Conservation (phyloP, 192 early-diverging fungal genomes). For the Podila epicladia region DNA sequence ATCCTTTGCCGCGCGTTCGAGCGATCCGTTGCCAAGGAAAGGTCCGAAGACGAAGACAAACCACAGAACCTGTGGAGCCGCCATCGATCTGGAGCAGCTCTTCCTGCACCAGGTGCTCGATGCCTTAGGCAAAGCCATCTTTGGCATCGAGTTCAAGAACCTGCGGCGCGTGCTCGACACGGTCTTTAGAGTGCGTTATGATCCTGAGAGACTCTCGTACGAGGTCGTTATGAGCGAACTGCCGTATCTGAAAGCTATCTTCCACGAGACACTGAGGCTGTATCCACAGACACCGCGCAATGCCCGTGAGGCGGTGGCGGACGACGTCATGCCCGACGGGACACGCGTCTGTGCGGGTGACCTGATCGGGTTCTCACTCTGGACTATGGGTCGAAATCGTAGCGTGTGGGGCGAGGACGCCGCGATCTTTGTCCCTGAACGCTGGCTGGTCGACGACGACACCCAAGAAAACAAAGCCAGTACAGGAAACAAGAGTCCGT, state of each 20-base stretch:
- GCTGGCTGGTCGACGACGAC: conserved; percentile 58
- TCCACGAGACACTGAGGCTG: conserved; percentile 68
- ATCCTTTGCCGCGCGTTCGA: background rate
- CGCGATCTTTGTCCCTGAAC: conserved; percentile 63
- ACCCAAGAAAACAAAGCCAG: background rate
- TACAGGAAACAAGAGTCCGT: background rate
- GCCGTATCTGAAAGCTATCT: conserved; percentile 55
- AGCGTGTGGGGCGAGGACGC: conserved; percentile 70
- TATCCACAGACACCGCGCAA: conserved; percentile 68
- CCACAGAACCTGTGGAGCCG: background rate
- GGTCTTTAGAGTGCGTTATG: background rate
- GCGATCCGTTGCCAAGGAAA: background rate
- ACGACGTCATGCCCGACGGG: conserved; percentile 69
- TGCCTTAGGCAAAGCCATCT: conserved; percentile 16
- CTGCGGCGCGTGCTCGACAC: conserved; percentile 20
- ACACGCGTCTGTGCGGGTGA: conserved; percentile 59
- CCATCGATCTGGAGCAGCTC: conserved; percentile 47
- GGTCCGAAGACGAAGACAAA: too few relatives aligned
- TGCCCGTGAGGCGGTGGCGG: conserved; percentile 57
- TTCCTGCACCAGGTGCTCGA: conserved; percentile 40
- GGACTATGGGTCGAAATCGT: conserved; percentile 55
- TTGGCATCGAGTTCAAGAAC: conserved; percentile 11
- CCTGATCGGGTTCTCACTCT: conserved; percentile 51
- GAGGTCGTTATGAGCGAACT: conserved; percentile 30
- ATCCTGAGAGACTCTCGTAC: background rate